Evolutionary conservation across 2,329 filamentous ascomycete species (phyloP).

Genomic region (Fusarium sp.): DNA sequence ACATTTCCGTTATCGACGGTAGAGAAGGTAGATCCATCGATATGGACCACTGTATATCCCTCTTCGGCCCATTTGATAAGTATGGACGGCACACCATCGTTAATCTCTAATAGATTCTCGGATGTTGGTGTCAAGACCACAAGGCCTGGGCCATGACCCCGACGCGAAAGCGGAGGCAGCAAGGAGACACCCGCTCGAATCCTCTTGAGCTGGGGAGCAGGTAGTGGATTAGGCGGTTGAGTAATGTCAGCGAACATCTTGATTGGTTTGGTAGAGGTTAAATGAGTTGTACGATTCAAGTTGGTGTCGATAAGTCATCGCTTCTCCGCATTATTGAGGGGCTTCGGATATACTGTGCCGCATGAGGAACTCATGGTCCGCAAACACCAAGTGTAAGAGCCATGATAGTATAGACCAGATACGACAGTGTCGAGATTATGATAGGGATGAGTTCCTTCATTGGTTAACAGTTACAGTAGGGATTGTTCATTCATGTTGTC

Average conservation of each 20-base stretch:
- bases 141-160: constrained; percentile 54
- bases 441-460: not conserved
- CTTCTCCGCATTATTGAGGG: constrained; percentile 13
- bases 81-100: constrained; percentile 62
- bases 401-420: not conserved
- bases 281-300: not conserved
- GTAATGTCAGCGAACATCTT: constrained; percentile 45
- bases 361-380: not conserved
- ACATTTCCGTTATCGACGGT: constrained; percentile 22
- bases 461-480: not conserved
- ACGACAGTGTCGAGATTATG: not conserved
- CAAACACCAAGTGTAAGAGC: not conserved
- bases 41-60: constrained; percentile 68
- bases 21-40: constrained; percentile 4
- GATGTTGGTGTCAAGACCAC: constrained; percentile 47
- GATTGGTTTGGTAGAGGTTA: not conserved
- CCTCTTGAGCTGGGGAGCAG: constrained; percentile 27
- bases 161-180: constrained; percentile 52
- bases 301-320: not conserved
- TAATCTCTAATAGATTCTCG: constrained; percentile 34
- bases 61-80: constrained; percentile 79
- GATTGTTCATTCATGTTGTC: not conserved
- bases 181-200: constrained; percentile 42
- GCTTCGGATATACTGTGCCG: constrained; percentile 5
- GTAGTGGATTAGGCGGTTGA: constrained; percentile 42